These are phyloP conservation scores for Picea glauca DNA, from an alignment of 75 land plant species.

Conservation along the genomic window DNA sequence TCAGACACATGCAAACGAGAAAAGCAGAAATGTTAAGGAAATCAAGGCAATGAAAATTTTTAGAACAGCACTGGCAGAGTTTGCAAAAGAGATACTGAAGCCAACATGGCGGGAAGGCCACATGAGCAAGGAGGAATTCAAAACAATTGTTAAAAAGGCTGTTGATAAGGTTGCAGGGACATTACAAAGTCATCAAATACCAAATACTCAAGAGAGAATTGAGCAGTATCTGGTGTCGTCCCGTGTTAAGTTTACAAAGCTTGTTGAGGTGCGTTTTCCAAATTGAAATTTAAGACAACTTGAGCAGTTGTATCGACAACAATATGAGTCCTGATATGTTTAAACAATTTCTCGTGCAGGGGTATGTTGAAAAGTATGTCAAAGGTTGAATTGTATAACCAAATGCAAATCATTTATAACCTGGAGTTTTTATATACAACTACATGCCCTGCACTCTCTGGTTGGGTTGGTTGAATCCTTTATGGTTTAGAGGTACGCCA, in stretches of 20 bases:
- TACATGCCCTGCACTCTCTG: not conserved
- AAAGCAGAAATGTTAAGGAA: conserved; percentile 33
- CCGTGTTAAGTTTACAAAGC: conserved; percentile 71
- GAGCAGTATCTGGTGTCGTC: conserved; percentile 68
- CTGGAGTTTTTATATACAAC: not conserved
- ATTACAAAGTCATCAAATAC: conserved; percentile 57
- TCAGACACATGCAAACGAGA: conserved; percentile 5
- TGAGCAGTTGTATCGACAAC: not conserved
- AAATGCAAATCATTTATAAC: no score
- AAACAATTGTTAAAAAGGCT: conserved; percentile 90
- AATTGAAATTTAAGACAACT: not conserved
- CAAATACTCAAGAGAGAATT: conserved; percentile 76
- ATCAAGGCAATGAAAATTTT: conserved; percentile 54
- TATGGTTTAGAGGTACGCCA: conserved; percentile 2
- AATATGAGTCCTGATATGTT: no score
- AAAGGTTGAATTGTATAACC: conserved; percentile 21
- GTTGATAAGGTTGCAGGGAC: conserved; percentile 84
- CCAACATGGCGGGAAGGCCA: conserved; percentile 95
- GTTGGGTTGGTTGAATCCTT: not conserved
- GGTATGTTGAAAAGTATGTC: conserved; percentile 65
- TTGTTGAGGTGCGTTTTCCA: conserved; percentile 70
- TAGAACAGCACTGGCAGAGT: conserved; percentile 73
- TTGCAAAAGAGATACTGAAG: conserved; percentile 85
- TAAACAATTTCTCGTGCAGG: conserved; percentile 33
- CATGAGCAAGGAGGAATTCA: conserved; percentile 83